A percentile compares a stretch with the other conserved stretches of the same genome.
These are phyloP conservation scores for Nitzschia sp. DNA, from an alignment of 108 stramenopile species.

Conservation along the genomic window DNA sequence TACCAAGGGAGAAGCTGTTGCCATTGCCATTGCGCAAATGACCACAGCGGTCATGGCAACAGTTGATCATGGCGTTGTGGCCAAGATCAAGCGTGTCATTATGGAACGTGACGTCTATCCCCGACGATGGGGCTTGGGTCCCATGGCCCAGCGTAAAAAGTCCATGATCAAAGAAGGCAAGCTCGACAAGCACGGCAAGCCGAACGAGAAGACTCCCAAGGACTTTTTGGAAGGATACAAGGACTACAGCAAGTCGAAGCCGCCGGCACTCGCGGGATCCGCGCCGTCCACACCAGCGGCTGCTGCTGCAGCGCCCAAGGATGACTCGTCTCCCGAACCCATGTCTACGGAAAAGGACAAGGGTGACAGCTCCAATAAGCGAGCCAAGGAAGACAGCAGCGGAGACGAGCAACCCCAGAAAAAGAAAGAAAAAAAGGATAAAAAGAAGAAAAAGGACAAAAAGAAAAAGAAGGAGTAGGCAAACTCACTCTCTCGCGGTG, in stretches of 20 bases:
- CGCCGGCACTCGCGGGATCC: slow-evolving; percentile 44
- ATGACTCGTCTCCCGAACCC: slow-evolving; percentile 13
- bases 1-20: slow-evolving; percentile 99
- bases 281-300: slow-evolving; percentile 24
- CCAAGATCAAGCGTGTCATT: slow-evolving; percentile 99
- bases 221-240: slow-evolving; percentile 92
- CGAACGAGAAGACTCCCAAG: slow-evolving; percentile 94
- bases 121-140: slow-evolving; percentile 98
- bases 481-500: too few relatives aligned
- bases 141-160: slow-evolving; percentile 98
- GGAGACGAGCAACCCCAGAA: slow-evolving; percentile 32
- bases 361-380: slow-evolving; percentile 28
- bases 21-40: slow-evolving; percentile 99
- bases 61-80: slow-evolving; percentile 98
- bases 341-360: slow-evolving; percentile 18
- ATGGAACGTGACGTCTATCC: slow-evolving; percentile 99
- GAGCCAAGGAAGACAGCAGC: slow-evolving; percentile 38
- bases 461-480: slow-evolving; percentile 22
- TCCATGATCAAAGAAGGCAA: slow-evolving; percentile 97
- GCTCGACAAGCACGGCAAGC: slow-evolving; percentile 98
- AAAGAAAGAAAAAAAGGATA: slow-evolving; percentile 37
- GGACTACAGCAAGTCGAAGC: slow-evolving; percentile 59
- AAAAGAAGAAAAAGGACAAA: slow-evolving; percentile 43
- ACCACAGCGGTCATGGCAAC: slow-evolving; percentile 99
- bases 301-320: neutral